phyloP scores from a whole-genome alignment of 176 grass and related monocot species.

The Eragrostis curvula region DNA sequence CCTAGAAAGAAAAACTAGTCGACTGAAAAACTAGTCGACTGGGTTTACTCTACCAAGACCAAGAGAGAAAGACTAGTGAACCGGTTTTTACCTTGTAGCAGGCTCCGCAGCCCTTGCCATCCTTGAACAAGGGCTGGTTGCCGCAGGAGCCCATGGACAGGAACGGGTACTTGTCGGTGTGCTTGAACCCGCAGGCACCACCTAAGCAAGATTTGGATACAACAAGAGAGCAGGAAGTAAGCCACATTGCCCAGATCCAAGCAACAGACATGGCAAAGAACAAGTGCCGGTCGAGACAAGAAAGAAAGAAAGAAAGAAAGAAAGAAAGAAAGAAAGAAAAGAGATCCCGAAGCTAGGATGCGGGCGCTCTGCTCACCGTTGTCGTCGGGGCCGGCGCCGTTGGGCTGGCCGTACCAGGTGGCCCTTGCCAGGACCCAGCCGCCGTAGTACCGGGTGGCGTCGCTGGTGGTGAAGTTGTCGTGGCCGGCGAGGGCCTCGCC shows the following conservation, averaged over 20 bases:
- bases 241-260: conserved; percentile 42
- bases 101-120: conserved; percentile 84
- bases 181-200: conserved; percentile 89
- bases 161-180: conserved; percentile 74
- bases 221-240: neutral
- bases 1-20: too few relatives aligned
- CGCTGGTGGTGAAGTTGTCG: conserved; percentile 44
- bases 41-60: too few relatives aligned
- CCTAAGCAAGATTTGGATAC: conserved; percentile 21
- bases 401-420: conserved; percentile 90
- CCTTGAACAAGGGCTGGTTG: conserved; percentile 83
- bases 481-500: neutral
- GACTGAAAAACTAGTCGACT: too few relatives aligned
- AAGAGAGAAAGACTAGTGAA: too few relatives aligned
- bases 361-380: conserved; percentile 45
- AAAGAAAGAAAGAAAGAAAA: neutral
- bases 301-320: too few relatives aligned
- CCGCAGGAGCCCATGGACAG: conserved; percentile 78
- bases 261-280: neutral
- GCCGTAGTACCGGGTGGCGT: conserved; percentile 40
- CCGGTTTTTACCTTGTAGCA: conserved; percentile 65
- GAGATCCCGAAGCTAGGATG: neutral
- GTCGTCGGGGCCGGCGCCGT: conserved; percentile 79
- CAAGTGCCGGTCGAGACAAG: neutral
- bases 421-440: conserved; percentile 66